phyloP scores from a whole-genome alignment of 1,284 basidiomycete genomes.

The Cutaneotrichosporon cavernicola region DNA sequence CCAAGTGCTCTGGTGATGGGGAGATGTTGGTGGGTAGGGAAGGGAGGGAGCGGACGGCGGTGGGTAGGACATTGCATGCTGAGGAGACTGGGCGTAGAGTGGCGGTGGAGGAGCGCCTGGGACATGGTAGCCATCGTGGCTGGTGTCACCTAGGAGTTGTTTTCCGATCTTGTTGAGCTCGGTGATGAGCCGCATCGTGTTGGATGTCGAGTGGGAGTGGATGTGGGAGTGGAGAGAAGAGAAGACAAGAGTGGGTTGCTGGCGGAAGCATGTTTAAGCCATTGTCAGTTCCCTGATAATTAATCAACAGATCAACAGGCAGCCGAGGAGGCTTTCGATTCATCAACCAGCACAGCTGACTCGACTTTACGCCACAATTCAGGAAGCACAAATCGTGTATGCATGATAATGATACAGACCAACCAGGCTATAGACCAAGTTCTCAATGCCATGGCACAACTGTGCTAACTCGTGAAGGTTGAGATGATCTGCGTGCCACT shows the following conservation, averaged over 20 bases:
- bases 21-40: background rate
- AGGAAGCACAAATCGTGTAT: background rate
- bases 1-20: background rate
- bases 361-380: no score
- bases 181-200: background rate
- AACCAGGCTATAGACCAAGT: background rate
- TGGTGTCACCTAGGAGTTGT: background rate
- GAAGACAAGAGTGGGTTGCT: background rate
- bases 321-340: no score
- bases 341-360: no score
- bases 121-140: background rate
- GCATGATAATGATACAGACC: background rate
- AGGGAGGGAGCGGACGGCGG: background rate
- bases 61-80: background rate
- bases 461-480: background rate
- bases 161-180: slow-evolving; percentile 7
- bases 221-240: no score
- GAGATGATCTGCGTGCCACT: background rate
- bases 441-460: background rate
- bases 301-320: no score
- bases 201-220: background rate
- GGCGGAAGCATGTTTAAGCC: background rate
- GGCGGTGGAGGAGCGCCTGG: background rate
- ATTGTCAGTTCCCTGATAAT: background rate
- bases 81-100: background rate